Percentiles rank a stretch among this genome's conserved stretches.
phyloP scores from a whole-genome alignment of 352 stramenopile species.

The Phytophthora boehmeriae region DNA sequence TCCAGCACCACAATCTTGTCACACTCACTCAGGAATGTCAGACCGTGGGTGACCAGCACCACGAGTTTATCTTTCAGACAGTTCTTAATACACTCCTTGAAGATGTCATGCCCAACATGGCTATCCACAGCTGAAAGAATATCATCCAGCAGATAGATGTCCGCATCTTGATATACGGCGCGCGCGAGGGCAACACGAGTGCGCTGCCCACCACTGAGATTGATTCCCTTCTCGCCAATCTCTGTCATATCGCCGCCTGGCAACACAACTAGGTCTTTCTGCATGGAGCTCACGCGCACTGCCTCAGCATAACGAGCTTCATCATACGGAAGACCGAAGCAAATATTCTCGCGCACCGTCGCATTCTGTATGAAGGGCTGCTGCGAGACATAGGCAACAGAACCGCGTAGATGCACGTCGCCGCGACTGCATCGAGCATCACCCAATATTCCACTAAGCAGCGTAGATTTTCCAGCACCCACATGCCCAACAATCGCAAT shows the following conservation, averaged over 20 bases:
- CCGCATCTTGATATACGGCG: slow-evolving; percentile 79
- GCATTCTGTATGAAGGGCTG: slow-evolving; percentile 98
- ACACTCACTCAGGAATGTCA: slow-evolving; percentile 63
- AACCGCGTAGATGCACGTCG: slow-evolving; percentile 76
- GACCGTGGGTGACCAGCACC: slow-evolving; percentile 78
- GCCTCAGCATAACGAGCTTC: slow-evolving; percentile 61
- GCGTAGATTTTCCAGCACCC: slow-evolving; percentile 73
- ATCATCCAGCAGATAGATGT: slow-evolving; percentile 95
- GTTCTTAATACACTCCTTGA: slow-evolving; percentile 70
- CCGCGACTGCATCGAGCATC: slow-evolving; percentile 59
- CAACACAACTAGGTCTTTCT: slow-evolving; percentile 62
- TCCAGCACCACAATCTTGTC: slow-evolving; percentile 66
- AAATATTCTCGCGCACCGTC: slow-evolving; percentile 96
- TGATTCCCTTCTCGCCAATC: slow-evolving; percentile 97
- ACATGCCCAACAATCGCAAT: slow-evolving; percentile 69
- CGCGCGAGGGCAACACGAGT: slow-evolving; percentile 80
- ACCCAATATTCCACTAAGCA: slow-evolving; percentile 66
- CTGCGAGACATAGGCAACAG: slow-evolving; percentile 95
- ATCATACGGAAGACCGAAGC: slow-evolving; percentile 91
- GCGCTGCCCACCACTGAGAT: slow-evolving; percentile 94
- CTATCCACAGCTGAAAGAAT: slow-evolving; percentile 94
- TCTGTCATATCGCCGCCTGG: slow-evolving; percentile 92
- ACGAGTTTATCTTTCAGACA: slow-evolving; percentile 82
- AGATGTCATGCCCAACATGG: slow-evolving; percentile 94
- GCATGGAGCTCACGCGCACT: slow-evolving; percentile 53